Conservation (phyloP, 1,284 basidiomycete species). For the Pulveroboletus ridleyi region DNA sequence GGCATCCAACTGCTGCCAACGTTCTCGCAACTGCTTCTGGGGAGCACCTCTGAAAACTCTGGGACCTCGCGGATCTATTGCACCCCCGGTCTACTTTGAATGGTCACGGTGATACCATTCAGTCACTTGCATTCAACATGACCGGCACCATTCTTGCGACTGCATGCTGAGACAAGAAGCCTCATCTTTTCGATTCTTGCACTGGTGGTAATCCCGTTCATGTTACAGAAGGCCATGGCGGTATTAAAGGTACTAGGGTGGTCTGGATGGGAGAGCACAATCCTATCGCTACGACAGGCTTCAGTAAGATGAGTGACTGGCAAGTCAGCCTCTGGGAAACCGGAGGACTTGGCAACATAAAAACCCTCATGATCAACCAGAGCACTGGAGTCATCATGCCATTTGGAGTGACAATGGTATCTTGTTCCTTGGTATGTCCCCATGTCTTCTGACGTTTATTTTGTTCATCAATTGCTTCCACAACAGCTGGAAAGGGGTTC, state of each 20-base stretch:
- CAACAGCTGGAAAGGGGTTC: slow-evolving; percentile 77
- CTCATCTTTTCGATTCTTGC: slow-evolving; percentile 91
- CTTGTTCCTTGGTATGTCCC: slow-evolving; percentile 81
- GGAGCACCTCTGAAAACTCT: slow-evolving; percentile 91
- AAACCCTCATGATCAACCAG: slow-evolving; percentile 85
- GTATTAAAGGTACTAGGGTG: slow-evolving; percentile 93
- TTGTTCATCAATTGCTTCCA: slow-evolving; percentile 9
- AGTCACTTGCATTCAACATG: slow-evolving; percentile 86
- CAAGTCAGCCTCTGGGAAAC: slow-evolving; percentile 92
- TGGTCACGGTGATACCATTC: slow-evolving; percentile 90
- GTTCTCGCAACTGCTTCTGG: slow-evolving; percentile 90
- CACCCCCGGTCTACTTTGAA: slow-evolving; percentile 66
- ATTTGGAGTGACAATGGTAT: slow-evolving; percentile 97
- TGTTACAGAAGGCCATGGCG: slow-evolving; percentile 87
- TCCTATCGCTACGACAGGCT: slow-evolving; percentile 92
- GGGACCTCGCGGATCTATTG: slow-evolving; percentile 84
- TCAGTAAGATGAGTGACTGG: slow-evolving; percentile 94
- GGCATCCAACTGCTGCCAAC: slow-evolving; percentile 92
- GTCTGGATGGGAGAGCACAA: slow-evolving; percentile 93
- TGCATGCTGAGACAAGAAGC: slow-evolving; percentile 92
- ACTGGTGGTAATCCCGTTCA: slow-evolving; percentile 83
- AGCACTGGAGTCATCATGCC: slow-evolving; percentile 96
- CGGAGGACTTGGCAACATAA: slow-evolving; percentile 72
- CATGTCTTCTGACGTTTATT: slow-evolving; percentile 1
- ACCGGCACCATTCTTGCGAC: slow-evolving; percentile 81